Base-by-base conservation (phyloP, 2,329 filamentous ascomycete species). In the Periconia sp. region DNA sequence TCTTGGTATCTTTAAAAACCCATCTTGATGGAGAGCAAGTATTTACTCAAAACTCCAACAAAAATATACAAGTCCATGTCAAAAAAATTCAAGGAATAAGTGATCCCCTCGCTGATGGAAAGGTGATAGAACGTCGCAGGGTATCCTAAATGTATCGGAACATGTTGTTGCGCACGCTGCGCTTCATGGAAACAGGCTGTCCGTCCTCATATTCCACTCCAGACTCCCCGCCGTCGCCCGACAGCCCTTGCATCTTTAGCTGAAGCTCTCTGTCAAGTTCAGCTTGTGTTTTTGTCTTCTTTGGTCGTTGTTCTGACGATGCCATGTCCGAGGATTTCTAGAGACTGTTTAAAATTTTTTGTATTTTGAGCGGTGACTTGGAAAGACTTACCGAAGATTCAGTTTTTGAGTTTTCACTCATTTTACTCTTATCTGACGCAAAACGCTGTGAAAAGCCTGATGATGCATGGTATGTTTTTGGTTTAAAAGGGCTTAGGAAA, bases 191-290 rank as follows among this genome's bases (percentile, higher is more conserved):
- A 5, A 83, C 83, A 0, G 88, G 82, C 63, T 85, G 79, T 0
- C 88, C 88, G 55, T 89, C 79, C 65, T 92, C 88, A 47, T 88
- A 86, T 66, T 91, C 87, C 4, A 92, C 73, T 1, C 87, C 88
- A 3, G 86, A 76, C 18, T 79, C 80, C 7, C 88, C 87, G 4
- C 87, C 87, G 29, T 85, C 87, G 1, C 88, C 87, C 0, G 85
- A 78, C 21, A 86, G 73, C 9, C 78, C 81, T 54, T 87, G 84
- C 57, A 92, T 77, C 48, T 84, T 87, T 46, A 77, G 65, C 28
- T 77, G 76, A 17, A 92, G 65, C 54, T 90, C 87, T 48, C 82
- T 80, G 57, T 92, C 88, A 1, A 82, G 66, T 56, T 90, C 77
- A 0, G 80, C 75, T 43, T 81, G 73, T 0, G 83, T 84, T 65